Evolutionary conservation across 345 rosid species (phyloP).

Genomic region (Balakata baccata): DNA sequence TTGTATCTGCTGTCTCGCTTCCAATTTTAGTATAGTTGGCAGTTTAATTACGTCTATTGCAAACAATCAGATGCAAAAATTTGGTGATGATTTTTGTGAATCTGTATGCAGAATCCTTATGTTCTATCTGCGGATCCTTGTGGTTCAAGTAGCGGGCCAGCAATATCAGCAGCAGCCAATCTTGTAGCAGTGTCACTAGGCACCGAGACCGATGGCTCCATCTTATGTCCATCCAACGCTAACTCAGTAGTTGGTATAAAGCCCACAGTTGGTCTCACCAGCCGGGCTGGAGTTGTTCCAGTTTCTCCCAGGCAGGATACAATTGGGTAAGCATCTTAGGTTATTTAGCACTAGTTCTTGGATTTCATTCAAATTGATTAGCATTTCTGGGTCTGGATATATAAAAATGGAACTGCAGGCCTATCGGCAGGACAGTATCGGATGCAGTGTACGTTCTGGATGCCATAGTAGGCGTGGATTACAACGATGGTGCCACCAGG

Average conservation of each 20-base stretch:
- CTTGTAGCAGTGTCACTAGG: conserved; percentile 34
- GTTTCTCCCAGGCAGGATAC: conserved; percentile 59
- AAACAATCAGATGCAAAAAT: no score
- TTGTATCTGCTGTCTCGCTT: no score
- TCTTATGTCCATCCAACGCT: conserved; percentile 49
- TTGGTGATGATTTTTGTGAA: no score
- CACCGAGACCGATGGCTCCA: conserved; percentile 54
- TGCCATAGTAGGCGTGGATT: conserved; percentile 44
- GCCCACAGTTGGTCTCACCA: conserved; percentile 69
- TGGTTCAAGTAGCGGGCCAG: conserved; percentile 77
- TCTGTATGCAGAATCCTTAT: neutral
- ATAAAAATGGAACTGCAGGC: conserved; percentile 24
- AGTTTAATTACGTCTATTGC: no score
- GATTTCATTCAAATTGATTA: no score
- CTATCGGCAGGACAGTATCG: conserved; percentile 44
- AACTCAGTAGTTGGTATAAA: conserved; percentile 72
- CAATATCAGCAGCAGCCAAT: conserved; percentile 66
- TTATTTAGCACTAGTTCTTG: no score
- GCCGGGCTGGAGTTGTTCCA: conserved; percentile 66
- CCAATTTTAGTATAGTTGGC: no score
- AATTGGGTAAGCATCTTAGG: conserved; percentile 38
- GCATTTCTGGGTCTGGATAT: no score
- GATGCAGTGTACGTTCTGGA: conserved; percentile 50
- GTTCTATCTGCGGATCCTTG: conserved; percentile 45
- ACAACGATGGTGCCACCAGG: conserved; percentile 36